phyloP scores from a whole-genome alignment of 31 red algal genomes.

The Odonthalia washingtoniensis region DNA sequence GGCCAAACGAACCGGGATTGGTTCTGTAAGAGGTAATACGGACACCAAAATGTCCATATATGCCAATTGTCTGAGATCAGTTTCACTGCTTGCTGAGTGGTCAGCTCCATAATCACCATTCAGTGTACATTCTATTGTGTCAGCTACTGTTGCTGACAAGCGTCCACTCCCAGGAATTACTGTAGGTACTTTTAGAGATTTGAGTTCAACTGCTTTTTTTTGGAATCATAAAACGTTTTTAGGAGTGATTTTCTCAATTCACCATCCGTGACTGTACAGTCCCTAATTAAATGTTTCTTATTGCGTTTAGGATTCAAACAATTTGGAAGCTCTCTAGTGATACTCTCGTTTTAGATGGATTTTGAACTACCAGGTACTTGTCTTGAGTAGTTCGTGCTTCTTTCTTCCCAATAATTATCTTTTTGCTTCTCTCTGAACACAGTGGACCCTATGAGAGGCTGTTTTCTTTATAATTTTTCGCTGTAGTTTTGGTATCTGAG shows the following conservation, averaged over 20 bases:
- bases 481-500: too few relatives aligned
- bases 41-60: background rate
- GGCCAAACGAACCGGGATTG: background rate
- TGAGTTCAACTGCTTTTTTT: slow-evolving; percentile 6
- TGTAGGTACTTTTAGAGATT: background rate
- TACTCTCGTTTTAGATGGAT: background rate
- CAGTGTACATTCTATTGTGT: background rate
- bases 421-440: too few relatives aligned
- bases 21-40: background rate
- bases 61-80: background rate
- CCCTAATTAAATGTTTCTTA: background rate
- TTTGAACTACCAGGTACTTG: background rate
- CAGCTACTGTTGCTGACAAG: background rate
- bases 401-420: too few relatives aligned
- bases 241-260: background rate
- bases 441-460: too few relatives aligned
- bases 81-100: background rate
- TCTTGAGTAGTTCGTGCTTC: too few relatives aligned
- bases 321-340: background rate
- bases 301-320: background rate
- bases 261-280: background rate
- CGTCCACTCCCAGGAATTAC: background rate
- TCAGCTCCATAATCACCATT: slow-evolving; percentile 21
- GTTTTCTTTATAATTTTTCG: too few relatives aligned
- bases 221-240: slow-evolving; percentile 3